Base-by-base conservation (phyloP, 2,329 filamentous ascomycete genomes). In the Leptoxyphium fumago region DNA sequence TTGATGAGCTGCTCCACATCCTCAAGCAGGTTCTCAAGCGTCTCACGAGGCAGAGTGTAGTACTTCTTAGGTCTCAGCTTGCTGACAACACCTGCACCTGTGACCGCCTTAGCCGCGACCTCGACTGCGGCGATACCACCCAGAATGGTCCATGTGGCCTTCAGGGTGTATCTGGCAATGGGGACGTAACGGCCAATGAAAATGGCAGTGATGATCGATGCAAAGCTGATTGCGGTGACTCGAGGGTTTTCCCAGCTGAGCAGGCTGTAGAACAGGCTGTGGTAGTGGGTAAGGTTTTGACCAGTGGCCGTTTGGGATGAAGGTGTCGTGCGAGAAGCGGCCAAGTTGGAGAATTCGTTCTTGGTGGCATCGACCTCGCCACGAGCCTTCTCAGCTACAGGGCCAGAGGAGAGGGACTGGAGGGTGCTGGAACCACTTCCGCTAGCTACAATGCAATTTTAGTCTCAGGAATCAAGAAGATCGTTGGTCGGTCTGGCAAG, bases 231-330 rank as follows among this genome's bases (percentile, higher is more conserved):
- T 49, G 70, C 73, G 48, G 77, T 80, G 38, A 75, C 75, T 55
- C 76, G 72, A 45, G 77, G 76, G 64, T 78, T 77, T 62, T 78
- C 74, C 77, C 77, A 80, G 66, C 75, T 79, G 55, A 81, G 60
- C 40, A 80, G 68, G 53, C 73, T 75, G 63, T 80, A 80, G 64
- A 81, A 73, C 64, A 78, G 66, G 53, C 75, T 79, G 62, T 80
- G 77, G 63, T 80, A 80, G 62, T 77, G 74, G 44, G 77, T 80
- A 60, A 80, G 64, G 50, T 74, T 70, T 60, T 80, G 77, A 50
- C 75, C 75, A 52, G 72, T 78, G 43, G 70, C 70, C 48, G 75
- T 70, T 50, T 69, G 70, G 52, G 70, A 65, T 39, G 71, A 66
- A 17, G 75, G 74, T 21, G 67, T 68, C 40, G 67, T 65, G 48